Evolutionary conservation across 495 filamentous ascomycete species (phyloP).

Genomic region (Xylaria cubensis): DNA sequence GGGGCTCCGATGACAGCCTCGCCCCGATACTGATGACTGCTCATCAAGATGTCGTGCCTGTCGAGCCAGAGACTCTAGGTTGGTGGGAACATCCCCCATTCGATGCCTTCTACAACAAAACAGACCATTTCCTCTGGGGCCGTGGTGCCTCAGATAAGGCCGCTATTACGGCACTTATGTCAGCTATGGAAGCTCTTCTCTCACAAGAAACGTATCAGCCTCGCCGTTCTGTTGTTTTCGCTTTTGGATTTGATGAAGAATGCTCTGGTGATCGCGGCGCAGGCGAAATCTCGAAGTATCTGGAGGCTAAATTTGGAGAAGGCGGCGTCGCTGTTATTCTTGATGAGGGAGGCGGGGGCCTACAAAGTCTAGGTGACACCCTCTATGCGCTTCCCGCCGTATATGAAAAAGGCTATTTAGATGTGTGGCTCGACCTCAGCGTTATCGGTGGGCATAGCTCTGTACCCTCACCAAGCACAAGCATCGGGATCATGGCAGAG

Average conservation of each 20-base stretch:
- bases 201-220: conserved; percentile 56
- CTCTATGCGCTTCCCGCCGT: conserved; percentile 63
- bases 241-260: conserved; percentile 70
- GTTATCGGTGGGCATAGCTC: conserved; percentile 64
- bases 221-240: conserved; percentile 59
- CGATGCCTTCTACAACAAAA: conserved; percentile 53
- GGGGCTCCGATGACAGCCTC: conserved; percentile 54
- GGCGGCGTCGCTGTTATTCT: conserved; percentile 63
- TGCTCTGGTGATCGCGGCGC: conserved; percentile 63
- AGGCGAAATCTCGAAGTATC: conserved; percentile 51
- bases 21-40: conserved; percentile 68
- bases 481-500: conserved; percentile 66
- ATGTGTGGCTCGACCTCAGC: conserved; percentile 58
- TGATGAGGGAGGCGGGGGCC: conserved; percentile 62
- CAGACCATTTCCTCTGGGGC: conserved; percentile 69
- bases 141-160: conserved; percentile 64
- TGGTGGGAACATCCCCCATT: conserved; percentile 66
- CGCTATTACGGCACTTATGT: conserved; percentile 63
- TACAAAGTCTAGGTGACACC: conserved; percentile 49
- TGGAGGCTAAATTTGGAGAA: conserved; percentile 59
- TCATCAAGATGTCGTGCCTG: conserved; percentile 68
- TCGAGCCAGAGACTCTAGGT: conserved; percentile 43
- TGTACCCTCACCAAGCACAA: conserved; percentile 62
- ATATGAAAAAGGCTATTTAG: conserved; percentile 64
- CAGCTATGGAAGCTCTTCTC: conserved; percentile 60